Evolutionary conservation across 768 basidiomycete genomes (phyloP).

Genomic region (Hirschioporus abietinus): DNA sequence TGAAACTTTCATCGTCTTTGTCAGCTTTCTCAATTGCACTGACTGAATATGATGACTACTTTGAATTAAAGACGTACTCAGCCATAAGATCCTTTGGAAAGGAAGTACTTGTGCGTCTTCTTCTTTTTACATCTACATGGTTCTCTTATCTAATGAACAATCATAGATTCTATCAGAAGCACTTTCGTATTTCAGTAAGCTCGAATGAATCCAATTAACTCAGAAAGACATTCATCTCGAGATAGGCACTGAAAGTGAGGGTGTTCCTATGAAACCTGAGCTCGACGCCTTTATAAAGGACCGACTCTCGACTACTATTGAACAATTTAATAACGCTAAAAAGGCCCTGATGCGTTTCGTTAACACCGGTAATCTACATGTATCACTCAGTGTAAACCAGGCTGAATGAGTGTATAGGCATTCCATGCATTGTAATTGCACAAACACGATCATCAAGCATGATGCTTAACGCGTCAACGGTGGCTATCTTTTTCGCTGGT

Average conservation of each 20-base stretch:
- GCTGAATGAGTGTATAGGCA: background rate
- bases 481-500: background rate
- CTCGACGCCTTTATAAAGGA: background rate
- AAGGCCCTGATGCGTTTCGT: background rate
- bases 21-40: background rate
- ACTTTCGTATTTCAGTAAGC: background rate
- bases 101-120: background rate
- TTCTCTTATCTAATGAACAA: background rate
- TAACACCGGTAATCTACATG: background rate
- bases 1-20: background rate
- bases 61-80: background rate
- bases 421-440: background rate
- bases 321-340: background rate
- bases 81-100: background rate
- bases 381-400: background rate
- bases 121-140: background rate
- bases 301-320: background rate
- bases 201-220: background rate
- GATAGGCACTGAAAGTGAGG: background rate
- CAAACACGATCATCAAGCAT: background rate
- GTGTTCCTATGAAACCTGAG: background rate
- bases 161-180: background rate
- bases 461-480: background rate
- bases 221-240: background rate
- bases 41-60: background rate